Evolutionary conservation across 2,329 filamentous ascomycete species (phyloP), one percentile per base, ranked within the genome.

Genomic region (Trichoderma sp.): DNA sequence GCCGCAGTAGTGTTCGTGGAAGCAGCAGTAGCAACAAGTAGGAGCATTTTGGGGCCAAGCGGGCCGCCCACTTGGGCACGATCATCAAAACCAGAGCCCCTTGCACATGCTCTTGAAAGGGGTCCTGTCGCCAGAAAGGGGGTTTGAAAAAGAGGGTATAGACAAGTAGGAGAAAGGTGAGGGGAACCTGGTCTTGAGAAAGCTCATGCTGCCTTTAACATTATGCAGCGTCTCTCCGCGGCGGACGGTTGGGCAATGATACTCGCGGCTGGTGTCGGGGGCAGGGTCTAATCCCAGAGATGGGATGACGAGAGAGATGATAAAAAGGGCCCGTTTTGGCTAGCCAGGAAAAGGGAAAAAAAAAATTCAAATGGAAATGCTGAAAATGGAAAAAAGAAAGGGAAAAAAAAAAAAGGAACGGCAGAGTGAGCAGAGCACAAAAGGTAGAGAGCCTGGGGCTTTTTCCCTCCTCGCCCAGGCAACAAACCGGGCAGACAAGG

Each of bases 181-280:
- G 71, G 71, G 71, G 70, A 75, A 81, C 80, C 79, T 81, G 77
- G 80, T 77, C 74, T 81, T 81, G 73, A 81, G 78, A 72, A 81
- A 81, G 75, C 79, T 80, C 78, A 80, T 80, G 72, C 75, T 77
- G 74, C 74, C 75, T 37, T 27, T 69, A 35, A 77, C 79, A 80
- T 80, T 75, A 74, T 78, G 75, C 76, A 56, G 65, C 67, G 65
- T 69, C 69, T 64, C 67, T 64, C 70, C 42, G 63, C 52, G 27
- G 63, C 27, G 57, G 42, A 52, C 52, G 52, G 67, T 56, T 67
- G 57, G 65, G 65, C 58, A 35, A 59, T 35, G 64, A 67, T 29
- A 19, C 8, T 50, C 29, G 58, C 32, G 48, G 67, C 54, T 50
- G 48, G 60, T 13, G 29, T 66, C 50, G 39, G 60, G 48, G 60